These are phyloP conservation scores for Botrytis byssoidea DNA, from an alignment of 2,329 filamentous ascomycete genomes.

Conservation along the genomic window DNA sequence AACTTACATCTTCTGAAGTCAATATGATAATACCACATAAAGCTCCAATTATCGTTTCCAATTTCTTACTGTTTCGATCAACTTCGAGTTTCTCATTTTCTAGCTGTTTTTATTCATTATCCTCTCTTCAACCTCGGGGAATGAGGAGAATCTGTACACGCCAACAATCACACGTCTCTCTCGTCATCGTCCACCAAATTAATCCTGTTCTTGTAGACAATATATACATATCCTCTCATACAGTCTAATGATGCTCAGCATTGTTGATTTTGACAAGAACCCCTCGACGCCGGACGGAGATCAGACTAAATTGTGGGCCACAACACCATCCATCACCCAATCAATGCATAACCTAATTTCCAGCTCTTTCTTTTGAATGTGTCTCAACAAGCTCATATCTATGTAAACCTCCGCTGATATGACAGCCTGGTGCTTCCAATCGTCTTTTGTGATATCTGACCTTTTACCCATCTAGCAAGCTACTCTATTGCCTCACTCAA, in stretches of 20 bases:
- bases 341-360: not conserved
- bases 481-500: not conserved
- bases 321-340: not conserved
- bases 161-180: not conserved
- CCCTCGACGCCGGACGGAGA: not conserved
- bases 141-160: not conserved
- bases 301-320: not conserved
- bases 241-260: not conserved
- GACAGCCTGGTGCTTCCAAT: not conserved
- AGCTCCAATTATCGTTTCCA: not conserved
- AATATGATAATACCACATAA: not conserved
- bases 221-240: fast-evolving
- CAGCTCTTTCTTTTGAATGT: not conserved
- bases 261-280: not conserved
- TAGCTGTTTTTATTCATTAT: not conserved
- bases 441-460: not conserved
- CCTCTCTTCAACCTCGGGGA: not conserved
- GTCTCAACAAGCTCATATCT: not conserved
- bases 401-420: not conserved
- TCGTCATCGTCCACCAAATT: not conserved
- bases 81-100: not conserved
- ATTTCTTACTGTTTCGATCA: not conserved
- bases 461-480: not conserved
- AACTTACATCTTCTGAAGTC: not conserved
- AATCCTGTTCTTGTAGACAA: not conserved